Evolutionary conservation across 495 filamentous ascomycete species (phyloP).

Genomic region (Xylaria flabelliformis): DNA sequence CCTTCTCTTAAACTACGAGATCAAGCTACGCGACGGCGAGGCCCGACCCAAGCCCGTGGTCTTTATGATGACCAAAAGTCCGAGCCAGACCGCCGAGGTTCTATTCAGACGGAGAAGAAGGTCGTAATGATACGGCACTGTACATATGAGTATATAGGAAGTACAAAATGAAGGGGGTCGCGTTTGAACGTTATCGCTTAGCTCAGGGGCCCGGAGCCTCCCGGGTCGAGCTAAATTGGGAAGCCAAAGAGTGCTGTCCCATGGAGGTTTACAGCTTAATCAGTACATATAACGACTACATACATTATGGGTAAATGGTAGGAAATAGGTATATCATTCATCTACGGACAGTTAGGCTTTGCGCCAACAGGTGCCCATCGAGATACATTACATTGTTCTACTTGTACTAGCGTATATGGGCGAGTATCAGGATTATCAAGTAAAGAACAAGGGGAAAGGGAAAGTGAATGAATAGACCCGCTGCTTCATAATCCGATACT

Average conservation of each 20-base stretch:
- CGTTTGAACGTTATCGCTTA: background rate
- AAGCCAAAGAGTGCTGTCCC: background rate
- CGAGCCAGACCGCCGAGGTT: slow-evolving; percentile 40
- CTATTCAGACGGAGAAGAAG: slow-evolving; percentile 40
- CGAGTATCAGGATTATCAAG: background rate
- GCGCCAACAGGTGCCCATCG: background rate
- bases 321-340: background rate
- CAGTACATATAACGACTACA: slow-evolving; percentile 4
- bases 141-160: background rate
- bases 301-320: slow-evolving; percentile 4
- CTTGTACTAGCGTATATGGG: too few species aligned
- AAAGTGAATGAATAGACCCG: slow-evolving; percentile 14
- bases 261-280: background rate
- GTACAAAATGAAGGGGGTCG: background rate
- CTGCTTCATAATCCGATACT: slow-evolving; percentile 36
- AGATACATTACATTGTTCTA: too few species aligned
- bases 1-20: slow-evolving; percentile 55
- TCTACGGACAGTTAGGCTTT: background rate
- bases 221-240: slow-evolving; percentile 18
- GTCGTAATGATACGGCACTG: background rate
- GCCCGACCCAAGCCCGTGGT: slow-evolving; percentile 43
- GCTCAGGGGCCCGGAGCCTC: slow-evolving; percentile 35
- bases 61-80: slow-evolving; percentile 46
- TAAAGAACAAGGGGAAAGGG: background rate
- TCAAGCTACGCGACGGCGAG: slow-evolving; percentile 50